These are phyloP conservation scores for Clonostachys sp. DNA, from an alignment of 2,329 filamentous ascomycete species.

Conservation along the genomic window DNA sequence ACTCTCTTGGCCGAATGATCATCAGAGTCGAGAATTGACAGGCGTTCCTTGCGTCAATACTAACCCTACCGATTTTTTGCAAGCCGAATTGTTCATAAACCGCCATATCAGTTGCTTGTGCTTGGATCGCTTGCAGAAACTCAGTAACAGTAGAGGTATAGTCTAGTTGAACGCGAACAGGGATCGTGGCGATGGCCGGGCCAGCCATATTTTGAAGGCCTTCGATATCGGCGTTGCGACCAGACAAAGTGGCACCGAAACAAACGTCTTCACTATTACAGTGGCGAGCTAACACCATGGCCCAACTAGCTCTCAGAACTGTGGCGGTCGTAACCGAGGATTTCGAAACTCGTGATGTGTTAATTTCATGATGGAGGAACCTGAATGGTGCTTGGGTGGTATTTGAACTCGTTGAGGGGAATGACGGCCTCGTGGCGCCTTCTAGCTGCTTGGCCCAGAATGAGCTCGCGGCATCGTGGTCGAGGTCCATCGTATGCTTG, in stretches of 20 bases:
- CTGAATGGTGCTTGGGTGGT: not conserved
- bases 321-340: constrained; percentile 9
- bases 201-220: constrained; percentile 12
- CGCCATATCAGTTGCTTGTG: constrained; percentile 10
- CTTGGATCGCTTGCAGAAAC: constrained; percentile 12
- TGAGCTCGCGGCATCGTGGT: not conserved
- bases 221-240: constrained; percentile 12
- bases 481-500: constrained; percentile 2
- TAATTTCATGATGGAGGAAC: no score
- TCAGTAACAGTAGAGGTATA: not conserved
- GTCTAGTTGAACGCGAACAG: constrained; percentile 6
- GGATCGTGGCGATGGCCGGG: constrained; percentile 11
- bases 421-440: not conserved
- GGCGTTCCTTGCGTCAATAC: constrained; percentile 2
- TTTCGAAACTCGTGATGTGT: not conserved
- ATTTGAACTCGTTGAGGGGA: not conserved
- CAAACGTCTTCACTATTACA: constrained; percentile 9
- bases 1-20: constrained; percentile 5
- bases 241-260: constrained; percentile 15
- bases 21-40: constrained; percentile 6
- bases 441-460: constrained; percentile 8
- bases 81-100: constrained; percentile 14
- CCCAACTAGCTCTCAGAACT: constrained; percentile 19
- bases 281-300: constrained; percentile 9
- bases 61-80: constrained; percentile 14